Evolutionary conservation across 768 basidiomycete species (phyloP), one percentile per base, ranked within the genome.

Genomic region (Agaricus sinodeliciosus): DNA sequence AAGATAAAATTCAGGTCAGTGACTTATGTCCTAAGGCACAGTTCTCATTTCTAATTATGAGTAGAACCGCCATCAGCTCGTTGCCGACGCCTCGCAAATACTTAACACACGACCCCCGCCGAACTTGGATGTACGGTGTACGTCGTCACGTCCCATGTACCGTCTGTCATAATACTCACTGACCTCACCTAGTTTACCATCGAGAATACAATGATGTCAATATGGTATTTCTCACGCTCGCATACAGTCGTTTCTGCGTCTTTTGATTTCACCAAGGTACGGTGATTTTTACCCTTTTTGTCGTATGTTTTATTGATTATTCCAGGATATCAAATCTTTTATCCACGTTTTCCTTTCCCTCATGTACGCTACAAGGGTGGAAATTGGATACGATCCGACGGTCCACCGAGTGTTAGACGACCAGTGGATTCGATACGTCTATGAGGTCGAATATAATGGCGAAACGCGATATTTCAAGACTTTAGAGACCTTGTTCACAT

Each of bases 171-270:
- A 25, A 5, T 7, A 3, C 4, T 0, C 8, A 39, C 34, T 53
- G 31, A 26, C 11, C 16, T 36, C 11, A 15, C 18, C 6, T 25
- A 53, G 51, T 36, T 53, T 9, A 35, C 43, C 8, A 37, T 46
- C 8, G 51, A 53, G 34, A 22, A 39, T n/a, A 31, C 36, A 2
- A 34, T 28, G 15, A 45, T 53, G 51, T 26, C 51, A 1, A 2
- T 53, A 5, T 46, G 51, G 51, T 40, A 53, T 25, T 52, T 43
- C 34, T 52, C 43, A 2, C 51, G 51, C 4, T 52, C 51, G 9
- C 51, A 52, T 16, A 46, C 44, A 9, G 51, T 39, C 15, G 37
- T 19, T 8, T 45, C 43, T 7, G 2, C n/a, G 1, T 11, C 12
- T 13, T 46, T 53, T 19, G 43, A 53, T 22, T 53, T 35, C 16